Evolutionary conservation across 352 stramenopile species (phyloP).

Genomic region (Globisporangium acanthophoron): DNA sequence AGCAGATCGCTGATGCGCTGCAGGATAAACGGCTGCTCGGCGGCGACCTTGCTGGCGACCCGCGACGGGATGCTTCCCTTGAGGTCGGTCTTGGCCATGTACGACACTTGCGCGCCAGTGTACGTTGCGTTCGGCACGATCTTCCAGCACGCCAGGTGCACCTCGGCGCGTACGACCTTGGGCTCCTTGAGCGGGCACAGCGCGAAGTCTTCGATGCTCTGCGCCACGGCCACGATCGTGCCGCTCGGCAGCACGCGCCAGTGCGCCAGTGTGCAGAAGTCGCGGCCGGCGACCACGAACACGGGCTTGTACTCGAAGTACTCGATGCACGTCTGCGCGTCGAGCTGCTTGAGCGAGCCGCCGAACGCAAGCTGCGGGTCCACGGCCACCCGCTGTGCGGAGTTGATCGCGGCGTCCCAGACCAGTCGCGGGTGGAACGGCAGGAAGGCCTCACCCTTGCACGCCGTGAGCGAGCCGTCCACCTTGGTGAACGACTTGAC

Average conservation of each 20-base stretch:
- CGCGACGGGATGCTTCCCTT: constrained; percentile 65
- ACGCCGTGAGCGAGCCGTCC: constrained; percentile 56
- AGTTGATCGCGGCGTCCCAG: constrained; percentile 45
- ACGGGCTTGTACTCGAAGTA: constrained; percentile 80
- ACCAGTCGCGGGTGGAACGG: constrained; percentile 48
- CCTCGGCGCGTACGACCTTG: constrained; percentile 57
- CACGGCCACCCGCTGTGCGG: constrained; percentile 40
- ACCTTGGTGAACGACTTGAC: constrained; percentile 64
- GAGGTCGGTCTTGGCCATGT: constrained; percentile 68
- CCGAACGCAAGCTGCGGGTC: constrained; percentile 50
- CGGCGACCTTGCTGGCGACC: constrained; percentile 51
- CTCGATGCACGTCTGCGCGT: constrained; percentile 60
- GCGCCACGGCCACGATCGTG: constrained; percentile 62
- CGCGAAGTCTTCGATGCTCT: constrained; percentile 52
- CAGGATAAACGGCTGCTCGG: constrained; percentile 66
- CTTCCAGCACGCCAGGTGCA: constrained; percentile 61
- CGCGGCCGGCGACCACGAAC: constrained; percentile 63
- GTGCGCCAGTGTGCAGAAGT: constrained; percentile 69
- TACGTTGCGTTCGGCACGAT: constrained; percentile 63
- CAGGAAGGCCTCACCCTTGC: constrained; percentile 48
- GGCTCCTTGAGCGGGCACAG: constrained; percentile 63
- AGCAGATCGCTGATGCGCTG: constrained; percentile 44
- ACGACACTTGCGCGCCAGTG: constrained; percentile 49
- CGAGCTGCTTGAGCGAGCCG: constrained; percentile 31
- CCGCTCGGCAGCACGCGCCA: constrained; percentile 59